Conservation (phyloP, 495 filamentous ascomycete species). For the Cercophora newfieldiana region DNA sequence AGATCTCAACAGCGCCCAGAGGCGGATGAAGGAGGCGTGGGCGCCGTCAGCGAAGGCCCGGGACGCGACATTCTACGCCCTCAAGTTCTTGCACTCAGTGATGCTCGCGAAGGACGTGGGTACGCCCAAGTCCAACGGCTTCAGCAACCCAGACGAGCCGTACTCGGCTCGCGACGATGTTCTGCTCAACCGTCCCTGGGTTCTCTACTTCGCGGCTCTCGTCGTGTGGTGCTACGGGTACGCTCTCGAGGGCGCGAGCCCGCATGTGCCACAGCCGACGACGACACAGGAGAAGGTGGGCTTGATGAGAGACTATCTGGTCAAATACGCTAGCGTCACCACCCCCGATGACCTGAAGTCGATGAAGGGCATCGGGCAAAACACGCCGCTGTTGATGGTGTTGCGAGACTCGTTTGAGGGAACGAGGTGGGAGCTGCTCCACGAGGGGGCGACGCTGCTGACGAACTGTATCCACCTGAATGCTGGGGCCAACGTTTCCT, state of each 20-base stretch:
- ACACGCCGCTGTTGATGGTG: slow-evolving; percentile 78
- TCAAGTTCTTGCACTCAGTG: slow-evolving; percentile 81
- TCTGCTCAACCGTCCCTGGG: slow-evolving; percentile 91
- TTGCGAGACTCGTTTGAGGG: slow-evolving; percentile 77
- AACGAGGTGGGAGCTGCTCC: slow-evolving; percentile 87
- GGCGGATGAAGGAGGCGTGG: slow-evolving; percentile 87
- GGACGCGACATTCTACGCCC: slow-evolving; percentile 91
- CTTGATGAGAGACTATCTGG: slow-evolving; percentile 79
- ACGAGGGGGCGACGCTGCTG: slow-evolving; percentile 80
- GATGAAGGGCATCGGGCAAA: slow-evolving; percentile 77
- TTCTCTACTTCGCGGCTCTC: slow-evolving; percentile 89
- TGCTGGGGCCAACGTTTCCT: slow-evolving; percentile 28
- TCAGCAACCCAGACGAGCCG: slow-evolving; percentile 33
- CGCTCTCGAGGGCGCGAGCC: slow-evolving; percentile 79
- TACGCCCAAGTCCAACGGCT: slow-evolving; percentile 35
- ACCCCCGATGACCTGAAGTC: slow-evolving; percentile 78
- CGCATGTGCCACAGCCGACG: slow-evolving; percentile 46
- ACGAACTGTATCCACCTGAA: slow-evolving; percentile 70
- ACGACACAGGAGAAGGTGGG: slow-evolving; percentile 64
- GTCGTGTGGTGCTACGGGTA: slow-evolving; percentile 96
- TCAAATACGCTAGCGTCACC: slow-evolving; percentile 69
- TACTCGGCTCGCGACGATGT: slow-evolving; percentile 90
- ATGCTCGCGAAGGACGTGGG: slow-evolving; percentile 57
- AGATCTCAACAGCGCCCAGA: slow-evolving; percentile 77
- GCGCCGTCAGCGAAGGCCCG: slow-evolving; percentile 88